phyloP scores from a whole-genome alignment of 1,284 basidiomycete species.

The Trichosporon asahii region DNA sequence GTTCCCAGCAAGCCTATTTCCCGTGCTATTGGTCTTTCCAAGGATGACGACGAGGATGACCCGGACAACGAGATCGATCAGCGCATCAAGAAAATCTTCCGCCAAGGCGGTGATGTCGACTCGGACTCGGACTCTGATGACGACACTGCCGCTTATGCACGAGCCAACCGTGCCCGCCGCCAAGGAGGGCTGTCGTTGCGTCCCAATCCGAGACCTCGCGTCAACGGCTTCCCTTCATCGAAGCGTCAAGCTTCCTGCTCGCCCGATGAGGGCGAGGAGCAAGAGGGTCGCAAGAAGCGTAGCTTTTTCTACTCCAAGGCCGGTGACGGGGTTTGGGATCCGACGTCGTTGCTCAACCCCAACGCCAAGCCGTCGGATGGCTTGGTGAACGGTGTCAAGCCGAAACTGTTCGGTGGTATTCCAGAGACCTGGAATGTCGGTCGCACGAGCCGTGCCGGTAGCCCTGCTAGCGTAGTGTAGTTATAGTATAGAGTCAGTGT shows the following conservation, averaged over 20 bases:
- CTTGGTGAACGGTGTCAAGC: constrained; percentile 24
- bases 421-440: constrained; percentile 29
- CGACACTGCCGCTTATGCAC: constrained; percentile 28
- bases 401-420: constrained; percentile 29
- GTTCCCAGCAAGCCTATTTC: constrained; percentile 59
- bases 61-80: constrained; percentile 50
- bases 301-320: constrained; percentile 25
- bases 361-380: constrained; percentile 18
- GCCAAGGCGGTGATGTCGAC: constrained; percentile 25
- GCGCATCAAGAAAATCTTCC: constrained; percentile 39
- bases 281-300: constrained; percentile 25
- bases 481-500: constrained; percentile 13
- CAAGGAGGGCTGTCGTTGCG: constrained; percentile 27
- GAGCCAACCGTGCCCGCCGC: constrained; percentile 26
- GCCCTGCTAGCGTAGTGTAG: constrained; percentile 35
- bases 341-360: constrained; percentile 20
- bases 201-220: constrained; percentile 25
- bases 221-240: constrained; percentile 24
- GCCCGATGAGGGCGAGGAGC: constrained; percentile 19
- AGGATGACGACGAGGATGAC: constrained; percentile 47
- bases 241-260: constrained; percentile 24
- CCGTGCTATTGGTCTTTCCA: constrained; percentile 41
- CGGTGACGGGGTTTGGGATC: constrained; percentile 25
- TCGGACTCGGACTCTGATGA: constrained; percentile 30
- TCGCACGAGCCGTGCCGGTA: constrained; percentile 28